Conservation (phyloP, 768 basidiomycete species). For the Phanerodontia chrysosporium region DNA sequence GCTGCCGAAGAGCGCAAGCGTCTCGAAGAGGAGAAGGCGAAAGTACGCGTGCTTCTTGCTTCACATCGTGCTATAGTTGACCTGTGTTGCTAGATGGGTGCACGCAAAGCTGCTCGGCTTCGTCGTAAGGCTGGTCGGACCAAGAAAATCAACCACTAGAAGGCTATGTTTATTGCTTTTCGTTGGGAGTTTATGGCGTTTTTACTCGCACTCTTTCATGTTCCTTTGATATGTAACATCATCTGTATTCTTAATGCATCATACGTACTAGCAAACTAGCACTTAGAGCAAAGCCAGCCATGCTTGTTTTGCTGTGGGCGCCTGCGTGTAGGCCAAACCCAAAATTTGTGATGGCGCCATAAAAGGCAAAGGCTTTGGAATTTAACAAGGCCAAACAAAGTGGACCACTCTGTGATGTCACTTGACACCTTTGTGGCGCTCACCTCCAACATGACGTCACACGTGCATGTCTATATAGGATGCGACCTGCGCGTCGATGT, state of each 20-base stretch:
- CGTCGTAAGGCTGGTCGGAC: conserved; percentile 69
- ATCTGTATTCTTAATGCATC: not conserved
- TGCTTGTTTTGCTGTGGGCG: too few relatives aligned
- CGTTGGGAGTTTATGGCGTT: not conserved
- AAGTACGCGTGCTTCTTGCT: conserved; percentile 34
- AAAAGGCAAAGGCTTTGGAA: conserved; percentile 9
- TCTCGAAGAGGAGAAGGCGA: conserved; percentile 58
- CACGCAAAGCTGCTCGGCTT: conserved; percentile 68
- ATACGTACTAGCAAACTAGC: too few relatives aligned
- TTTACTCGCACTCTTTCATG: not conserved
- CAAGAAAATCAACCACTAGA: conserved; percentile 77
- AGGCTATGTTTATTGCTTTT: not conserved
- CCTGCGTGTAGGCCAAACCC: not conserved
- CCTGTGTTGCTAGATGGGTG: conserved; percentile 59
- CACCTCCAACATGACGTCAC: conserved; percentile 13
- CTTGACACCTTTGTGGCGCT: not conserved
- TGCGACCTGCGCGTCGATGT: too few relatives aligned
- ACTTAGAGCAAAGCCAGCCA: too few relatives aligned
- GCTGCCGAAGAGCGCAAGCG: conserved; percentile 70
- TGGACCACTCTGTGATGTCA: conserved; percentile 2
- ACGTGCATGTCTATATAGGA: conserved; percentile 1
- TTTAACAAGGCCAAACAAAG: conserved; percentile 10
- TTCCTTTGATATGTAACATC: not conserved
- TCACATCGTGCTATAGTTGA: conserved; percentile 2
- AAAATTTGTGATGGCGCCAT: not conserved